These are phyloP conservation scores for Paramecium sexaurelia DNA, from an alignment of 73 alveolate genomes.

Conservation along the genomic window DNA sequence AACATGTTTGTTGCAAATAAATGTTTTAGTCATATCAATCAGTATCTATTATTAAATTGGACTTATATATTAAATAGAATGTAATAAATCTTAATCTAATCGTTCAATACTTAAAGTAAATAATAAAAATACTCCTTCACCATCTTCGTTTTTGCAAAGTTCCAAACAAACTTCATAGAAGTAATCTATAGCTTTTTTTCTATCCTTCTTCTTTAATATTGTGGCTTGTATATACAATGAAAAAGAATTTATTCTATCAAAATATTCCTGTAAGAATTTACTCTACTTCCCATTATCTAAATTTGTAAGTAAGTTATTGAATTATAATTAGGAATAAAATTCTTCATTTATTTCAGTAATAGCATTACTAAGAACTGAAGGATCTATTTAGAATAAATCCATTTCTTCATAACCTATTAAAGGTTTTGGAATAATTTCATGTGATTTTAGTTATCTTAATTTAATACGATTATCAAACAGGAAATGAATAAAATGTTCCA, in stretches of 20 bases:
- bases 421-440: neutral
- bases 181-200: neutral
- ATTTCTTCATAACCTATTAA: neutral
- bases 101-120: neutral
- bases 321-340: neutral
- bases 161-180: slow-evolving; percentile 29
- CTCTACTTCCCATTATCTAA: neutral
- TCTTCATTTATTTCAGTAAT: slow-evolving; percentile 18
- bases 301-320: neutral
- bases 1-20: neutral
- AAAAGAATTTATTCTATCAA: neutral
- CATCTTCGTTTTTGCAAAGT: slow-evolving; percentile 28
- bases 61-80: neutral
- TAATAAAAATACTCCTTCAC: slow-evolving; percentile 41
- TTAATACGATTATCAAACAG: neutral
- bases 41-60: neutral
- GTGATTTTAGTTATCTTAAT: neutral
- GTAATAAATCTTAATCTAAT: slow-evolving; percentile 1
- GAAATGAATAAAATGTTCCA: neutral
- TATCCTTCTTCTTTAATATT: neutral
- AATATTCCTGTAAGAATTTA: neutral
- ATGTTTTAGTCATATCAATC: neutral
- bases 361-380: neutral
- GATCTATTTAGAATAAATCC: neutral
- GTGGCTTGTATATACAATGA: neutral